Base-by-base conservation (phyloP, 129 eudicot genomes). In the Silybum marianum region DNA sequence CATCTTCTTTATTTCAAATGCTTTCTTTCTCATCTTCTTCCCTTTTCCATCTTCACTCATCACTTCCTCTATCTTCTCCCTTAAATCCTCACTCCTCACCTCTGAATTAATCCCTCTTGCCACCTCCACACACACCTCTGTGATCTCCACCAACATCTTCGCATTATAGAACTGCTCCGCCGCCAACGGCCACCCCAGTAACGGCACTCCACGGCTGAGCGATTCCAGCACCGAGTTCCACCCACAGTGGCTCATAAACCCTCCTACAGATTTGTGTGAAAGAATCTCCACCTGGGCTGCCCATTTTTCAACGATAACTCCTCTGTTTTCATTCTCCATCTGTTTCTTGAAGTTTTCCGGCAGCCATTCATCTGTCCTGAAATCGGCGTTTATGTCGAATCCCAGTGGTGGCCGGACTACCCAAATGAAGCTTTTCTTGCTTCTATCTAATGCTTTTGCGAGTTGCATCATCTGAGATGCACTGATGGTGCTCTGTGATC, bases 221-320 rank as follows among this genome's bases (percentile, higher is more conserved):
- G 92, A 62, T 81, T 91, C 97, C 40, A 91, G 80, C 8, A 84
- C 86, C n/a, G 94, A 91, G 74, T 88, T 89, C 97, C 97, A 91
- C 6, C 97, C 89, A 60, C 93, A 91, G 44, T 91, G 93, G 12
- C 78, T 82, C 70, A 91, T 24, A 69, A 86, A 91, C 2, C 72
- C 92, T 0, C 88, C 93, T 0, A 77, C 80, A 6, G 90, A 88
- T 38, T 73, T 32, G 11, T 91, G 93, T 0, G 83, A 77, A 74
- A 89, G 24, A 10, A 91, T 91, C 81, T 88, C 90, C 73, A 71
- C 42, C 30, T 89, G 90, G 0, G 97, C 92, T 34, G 90, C 95
- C 97, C 97, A 92, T 77, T 87, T 85, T 32, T 73, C 86, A 12
- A 92, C 86, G 0, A 92, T 30, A 0, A 87, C 60, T 7, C 97